Evolutionary conservation across 163 green algal genomes (phyloP).

Genomic region (Scenedesmus sp.): DNA sequence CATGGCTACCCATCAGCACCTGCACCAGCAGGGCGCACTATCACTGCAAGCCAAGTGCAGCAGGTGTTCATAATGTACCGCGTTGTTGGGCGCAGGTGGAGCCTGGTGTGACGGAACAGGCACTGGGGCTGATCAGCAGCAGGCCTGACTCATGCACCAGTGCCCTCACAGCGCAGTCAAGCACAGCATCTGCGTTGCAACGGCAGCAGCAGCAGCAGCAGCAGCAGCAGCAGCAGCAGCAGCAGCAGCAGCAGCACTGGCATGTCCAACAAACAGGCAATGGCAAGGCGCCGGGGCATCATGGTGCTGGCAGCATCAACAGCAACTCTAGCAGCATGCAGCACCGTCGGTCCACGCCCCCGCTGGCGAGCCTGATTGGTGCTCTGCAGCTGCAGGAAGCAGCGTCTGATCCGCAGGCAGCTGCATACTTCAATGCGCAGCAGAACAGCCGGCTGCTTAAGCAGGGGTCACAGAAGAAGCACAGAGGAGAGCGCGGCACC

Average conservation of each 20-base stretch:
- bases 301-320: neutral
- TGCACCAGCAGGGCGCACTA: neutral
- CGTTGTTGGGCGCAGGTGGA: neutral
- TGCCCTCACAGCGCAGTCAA: neutral
- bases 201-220: neutral
- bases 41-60: neutral
- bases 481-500: conserved; percentile 40
- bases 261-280: neutral
- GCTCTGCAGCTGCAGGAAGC: neutral
- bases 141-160: conserved; percentile 9
- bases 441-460: neutral
- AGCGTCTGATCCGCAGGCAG: conserved; percentile 13
- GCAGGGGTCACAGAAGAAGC: conserved; percentile 37
- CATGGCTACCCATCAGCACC: neutral
- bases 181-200: neutral
- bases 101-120: neutral
- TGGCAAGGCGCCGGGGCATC: neutral
- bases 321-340: conserved; percentile 20
- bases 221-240: neutral
- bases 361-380: conserved; percentile 48
- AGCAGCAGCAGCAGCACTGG: neutral
- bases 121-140: neutral
- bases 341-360: conserved; percentile 28
- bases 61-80: neutral
- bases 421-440: conserved; percentile 39